Evolutionary conservation across 2,329 filamentous ascomycete genomes (phyloP).

Genomic region (Cladosporium oxysporum): DNA sequence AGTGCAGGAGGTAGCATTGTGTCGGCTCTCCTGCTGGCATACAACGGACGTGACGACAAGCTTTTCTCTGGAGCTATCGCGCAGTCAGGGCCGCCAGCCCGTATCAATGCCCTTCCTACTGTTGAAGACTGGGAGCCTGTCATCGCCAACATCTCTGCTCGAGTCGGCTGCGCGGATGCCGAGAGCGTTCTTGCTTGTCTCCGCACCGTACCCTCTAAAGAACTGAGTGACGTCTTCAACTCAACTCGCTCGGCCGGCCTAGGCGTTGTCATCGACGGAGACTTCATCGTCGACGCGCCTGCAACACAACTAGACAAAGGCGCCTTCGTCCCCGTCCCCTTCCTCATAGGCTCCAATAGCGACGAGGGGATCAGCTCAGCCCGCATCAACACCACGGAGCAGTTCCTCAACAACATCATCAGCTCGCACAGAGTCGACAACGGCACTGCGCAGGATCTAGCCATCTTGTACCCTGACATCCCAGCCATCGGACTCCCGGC

Average conservation of each 20-base stretch:
- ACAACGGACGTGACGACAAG: slow-evolving; percentile 55
- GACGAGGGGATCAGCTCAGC: slow-evolving; percentile 29
- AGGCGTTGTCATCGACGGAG: slow-evolving; percentile 30
- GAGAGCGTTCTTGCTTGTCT: slow-evolving; percentile 41
- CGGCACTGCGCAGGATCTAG: slow-evolving; percentile 39
- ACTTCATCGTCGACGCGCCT: slow-evolving; percentile 29
- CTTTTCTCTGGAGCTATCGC: slow-evolving; percentile 57
- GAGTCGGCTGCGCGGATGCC: slow-evolving; percentile 25
- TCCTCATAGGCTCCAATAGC: slow-evolving; percentile 31
- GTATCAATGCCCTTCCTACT: slow-evolving; percentile 22
- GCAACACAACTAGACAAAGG: slow-evolving; percentile 27
- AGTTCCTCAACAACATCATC: slow-evolving; percentile 26
- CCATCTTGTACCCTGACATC: slow-evolving; percentile 36
- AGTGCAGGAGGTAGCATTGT: slow-evolving; percentile 52
- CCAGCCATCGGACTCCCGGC: slow-evolving; percentile 31
- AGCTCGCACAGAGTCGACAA: slow-evolving; percentile 29
- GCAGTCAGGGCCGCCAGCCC: slow-evolving; percentile 49
- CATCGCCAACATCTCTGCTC: slow-evolving; percentile 32
- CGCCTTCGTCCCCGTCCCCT: slow-evolving; percentile 32
- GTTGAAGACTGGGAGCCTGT: slow-evolving; percentile 30
- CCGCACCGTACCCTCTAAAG: slow-evolving; percentile 24
- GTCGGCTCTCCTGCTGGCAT: slow-evolving; percentile 54
- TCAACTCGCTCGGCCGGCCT: slow-evolving; percentile 27
- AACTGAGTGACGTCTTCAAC: slow-evolving; percentile 32
- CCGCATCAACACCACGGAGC: slow-evolving; percentile 29